Evolutionary conservation across 1,139 yeast species (phyloP), one percentile per base, ranked within the genome.

Genomic region (Geotrichum candidum): DNA sequence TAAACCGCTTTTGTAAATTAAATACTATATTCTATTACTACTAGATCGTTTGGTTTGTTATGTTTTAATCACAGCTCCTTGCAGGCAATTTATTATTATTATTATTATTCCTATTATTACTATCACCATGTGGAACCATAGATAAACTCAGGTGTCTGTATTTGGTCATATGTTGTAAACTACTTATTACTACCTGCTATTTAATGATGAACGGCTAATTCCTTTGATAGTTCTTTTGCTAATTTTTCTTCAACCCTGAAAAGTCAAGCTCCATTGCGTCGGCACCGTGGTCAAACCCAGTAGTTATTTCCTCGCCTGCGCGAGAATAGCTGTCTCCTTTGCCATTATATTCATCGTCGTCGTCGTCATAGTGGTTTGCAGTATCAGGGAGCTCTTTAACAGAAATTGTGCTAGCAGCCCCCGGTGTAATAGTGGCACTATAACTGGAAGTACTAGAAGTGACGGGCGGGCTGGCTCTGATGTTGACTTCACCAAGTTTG

Each of bases 241-340:
- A 35, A 13, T 56, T 56, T 35, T 35, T n/a, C 1, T 23, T 46
- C 22, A 13, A 31, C 15, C 22, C 45, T n/a, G 25, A 50, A 54
- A 58, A 58, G 29, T 59, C 61, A 31, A 59, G 56, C 41, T 59
- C 61, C 61, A 59, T 59, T 2, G 58, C 61, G 45, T 59, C 56
- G 3, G 58, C 46, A 22, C 54, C 61, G 22, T 59, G 15, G n/a
- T 41, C 41, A 2, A 54, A 9, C 6, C 33, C 58, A 15, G 58
- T 59, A 10, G 54, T 52, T 6, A 53, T 25, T 33, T 58, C 53
- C n/a, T 56, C 58, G 11, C 48, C 35, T 1, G 54, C 23, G 35
- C 35, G 22, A 33, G 27, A 23, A n/a, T 57, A 33, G n/a, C 23
- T 41, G 2, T 18, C n/a, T 35, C 45, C 29, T 10, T 31, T 53